Evolutionary conservation across 345 rosid species (phyloP).

Genomic region (Mercurialis annua): DNA sequence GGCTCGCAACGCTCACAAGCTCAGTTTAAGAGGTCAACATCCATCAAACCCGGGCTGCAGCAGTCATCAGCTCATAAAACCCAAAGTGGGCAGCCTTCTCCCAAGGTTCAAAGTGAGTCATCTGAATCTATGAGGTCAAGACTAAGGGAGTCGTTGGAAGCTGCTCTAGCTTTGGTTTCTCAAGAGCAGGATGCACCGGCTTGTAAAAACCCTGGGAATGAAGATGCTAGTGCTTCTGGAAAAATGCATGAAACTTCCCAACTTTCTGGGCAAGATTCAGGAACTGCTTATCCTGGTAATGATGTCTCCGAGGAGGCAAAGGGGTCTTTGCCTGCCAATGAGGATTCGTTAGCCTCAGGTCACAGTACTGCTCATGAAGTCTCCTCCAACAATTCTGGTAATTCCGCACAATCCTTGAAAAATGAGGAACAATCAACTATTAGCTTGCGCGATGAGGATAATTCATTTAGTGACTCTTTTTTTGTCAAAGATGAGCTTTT

Average conservation of each 20-base stretch:
- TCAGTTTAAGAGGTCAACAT: conserved; percentile 42
- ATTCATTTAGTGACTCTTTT: conserved; percentile 62
- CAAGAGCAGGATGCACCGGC: conserved; percentile 34
- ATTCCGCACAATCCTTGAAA: conserved; percentile 18
- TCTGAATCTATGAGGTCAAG: conserved; percentile 70
- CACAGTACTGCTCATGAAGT: conserved; percentile 22
- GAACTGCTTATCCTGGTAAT: conserved; percentile 19
- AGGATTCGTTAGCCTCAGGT: conserved; percentile 22
- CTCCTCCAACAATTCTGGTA: conserved; percentile 25
- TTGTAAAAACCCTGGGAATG: conserved; percentile 38
- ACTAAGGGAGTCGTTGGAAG: conserved; percentile 73
- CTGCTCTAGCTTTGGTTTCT: conserved; percentile 74
- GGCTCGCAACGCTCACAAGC: conserved; percentile 40
- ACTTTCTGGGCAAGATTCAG: conserved; percentile 20
- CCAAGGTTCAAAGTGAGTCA: conserved; percentile 42
- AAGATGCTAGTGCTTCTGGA: conserved; percentile 26
- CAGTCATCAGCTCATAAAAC: conserved; percentile 35
- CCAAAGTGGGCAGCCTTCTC: conserved; percentile 38
- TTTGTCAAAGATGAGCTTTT: conserved; percentile 86
- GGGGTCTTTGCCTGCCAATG: conserved; percentile 25
- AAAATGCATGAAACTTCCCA: conserved; percentile 25
- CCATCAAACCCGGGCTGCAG: conserved; percentile 41
- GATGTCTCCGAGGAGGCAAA: conserved; percentile 21
- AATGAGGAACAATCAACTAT: conserved; percentile 38
- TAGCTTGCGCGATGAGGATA: conserved; percentile 51